Base-by-base conservation (phyloP, 2,329 filamentous ascomycete genomes). In the Calonectria montana region DNA sequence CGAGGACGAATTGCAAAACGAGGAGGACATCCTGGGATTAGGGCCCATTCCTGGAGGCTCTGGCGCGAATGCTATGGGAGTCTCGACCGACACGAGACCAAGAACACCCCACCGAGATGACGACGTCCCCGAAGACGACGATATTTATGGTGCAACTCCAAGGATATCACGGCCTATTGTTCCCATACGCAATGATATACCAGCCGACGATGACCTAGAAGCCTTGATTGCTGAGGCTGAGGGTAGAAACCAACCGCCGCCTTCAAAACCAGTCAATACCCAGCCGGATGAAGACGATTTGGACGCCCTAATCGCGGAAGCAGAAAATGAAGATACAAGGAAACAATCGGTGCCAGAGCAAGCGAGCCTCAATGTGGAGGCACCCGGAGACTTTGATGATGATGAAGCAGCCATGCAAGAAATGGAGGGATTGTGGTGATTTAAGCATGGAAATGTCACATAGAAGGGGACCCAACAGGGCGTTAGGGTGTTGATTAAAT, bases 371-470 rank as follows among this genome's bases (percentile, higher is more conserved):
- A 37, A 76, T 81, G 5, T 55, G 39, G 67, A 15, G 9, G 18
- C 35, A n/a, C 15, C 37, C 13, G 80, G 87, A 41, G 82, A 85
- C 27, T 91, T 89, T 80, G 88, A 87, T 1, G 91, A 92, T 66
- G 91, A 93, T 16, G 90, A 93, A 82, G 92, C 91, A 71, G 91
- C 89, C 1, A 92, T 95, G 90, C 90, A 88, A 43, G 90, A 90
- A 74, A 89, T 91, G 88, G 88, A 89, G 47, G 88, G 86, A 0
- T 73, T 89, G 27, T 90, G 87, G 87, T 89, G 39, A 72, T 7
- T 13, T 8, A n/a, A 47, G 8, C 18, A 10, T 15, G 2, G 13
- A 15, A 2, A 69, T 37, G 23, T 3, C 8, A 25, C 41, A 16
- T 39, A n/a, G 9, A 43, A 15, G 4, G n/a, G 13, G 7, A 25